These are phyloP conservation scores for Panicum miliaceum DNA, from an alignment of 176 grass and related monocot genomes.

Conservation along the genomic window DNA sequence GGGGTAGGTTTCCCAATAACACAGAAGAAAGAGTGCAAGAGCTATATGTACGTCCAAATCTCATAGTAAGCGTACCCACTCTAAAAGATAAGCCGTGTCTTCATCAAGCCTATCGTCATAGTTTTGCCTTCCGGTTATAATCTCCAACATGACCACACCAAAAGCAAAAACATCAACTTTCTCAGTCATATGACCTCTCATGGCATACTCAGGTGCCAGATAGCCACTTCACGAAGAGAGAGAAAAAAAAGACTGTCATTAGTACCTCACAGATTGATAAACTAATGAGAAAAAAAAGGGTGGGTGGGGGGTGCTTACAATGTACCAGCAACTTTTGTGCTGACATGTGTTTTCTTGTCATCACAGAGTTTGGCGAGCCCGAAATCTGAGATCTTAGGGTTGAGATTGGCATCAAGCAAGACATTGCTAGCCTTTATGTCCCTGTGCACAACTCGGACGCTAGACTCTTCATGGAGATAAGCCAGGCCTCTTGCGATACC, in stretches of 20 bases:
- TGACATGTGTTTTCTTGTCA: constrained; percentile 62
- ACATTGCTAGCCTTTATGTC: constrained; percentile 82
- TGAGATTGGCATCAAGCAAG: constrained; percentile 63
- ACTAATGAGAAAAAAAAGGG: not conserved
- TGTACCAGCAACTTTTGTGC: constrained; percentile 77
- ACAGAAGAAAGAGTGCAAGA: too few species aligned
- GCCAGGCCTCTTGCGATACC: constrained; percentile 66
- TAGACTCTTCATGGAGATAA: constrained; percentile 77
- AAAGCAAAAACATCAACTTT: constrained; percentile 83
- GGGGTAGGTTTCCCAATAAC: too few species aligned
- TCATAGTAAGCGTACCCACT: constrained; percentile 54
- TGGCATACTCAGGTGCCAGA: constrained; percentile 76
- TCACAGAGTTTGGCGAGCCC: constrained; percentile 72
- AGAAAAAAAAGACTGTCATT: not conserved
- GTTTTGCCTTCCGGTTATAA: constrained; percentile 54
- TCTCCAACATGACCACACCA: constrained; percentile 61
- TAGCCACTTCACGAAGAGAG: constrained; percentile 51
- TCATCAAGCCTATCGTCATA: constrained; percentile 20
- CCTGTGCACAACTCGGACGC: constrained; percentile 63
- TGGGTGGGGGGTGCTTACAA: constrained; percentile 47
- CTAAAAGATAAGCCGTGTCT: constrained; percentile 56
- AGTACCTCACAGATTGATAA: not conserved
- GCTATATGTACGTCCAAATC: too few species aligned
- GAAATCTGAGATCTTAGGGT: constrained; percentile 76
- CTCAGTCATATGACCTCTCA: constrained; percentile 85